Evolutionary conservation across 1,284 basidiomycete genomes (phyloP).

Genomic region (Apiotrichum brassicae): DNA sequence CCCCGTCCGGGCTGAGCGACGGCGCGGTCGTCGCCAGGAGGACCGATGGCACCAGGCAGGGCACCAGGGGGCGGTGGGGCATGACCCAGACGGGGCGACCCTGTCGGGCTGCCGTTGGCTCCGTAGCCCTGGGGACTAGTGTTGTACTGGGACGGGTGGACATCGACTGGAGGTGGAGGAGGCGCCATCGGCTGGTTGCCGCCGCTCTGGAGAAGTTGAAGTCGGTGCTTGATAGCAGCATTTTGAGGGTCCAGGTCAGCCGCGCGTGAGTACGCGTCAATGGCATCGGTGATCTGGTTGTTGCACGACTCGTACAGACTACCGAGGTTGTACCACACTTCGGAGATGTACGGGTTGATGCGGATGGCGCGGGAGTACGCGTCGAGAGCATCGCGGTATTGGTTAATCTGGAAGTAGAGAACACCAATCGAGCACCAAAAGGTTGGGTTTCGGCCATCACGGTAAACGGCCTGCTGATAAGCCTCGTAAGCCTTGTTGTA

Average conservation of each 20-base stretch:
- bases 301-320: constrained; percentile 97
- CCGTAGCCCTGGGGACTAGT: constrained; percentile 49
- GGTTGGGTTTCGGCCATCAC: constrained; percentile 95
- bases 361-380: constrained; percentile 97
- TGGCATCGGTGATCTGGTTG: constrained; percentile 97
- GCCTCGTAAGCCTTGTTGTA: constrained; percentile 99
- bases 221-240: constrained; percentile 65
- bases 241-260: constrained; percentile 82
- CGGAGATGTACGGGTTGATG: constrained; percentile 97
- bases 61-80: constrained; percentile 6
- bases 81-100: constrained; percentile 23
- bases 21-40: constrained; percentile 3
- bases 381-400: constrained; percentile 95
- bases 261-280: constrained; percentile 92
- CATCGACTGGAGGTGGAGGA: constrained; percentile 87
- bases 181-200: constrained; percentile 69
- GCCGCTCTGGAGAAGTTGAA: constrained; percentile 70
- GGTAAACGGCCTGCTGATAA: constrained; percentile 97
- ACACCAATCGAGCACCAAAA: constrained; percentile 99
- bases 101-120: constrained; percentile 19
- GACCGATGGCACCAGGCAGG: constrained; percentile 3
- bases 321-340: constrained; percentile 98
- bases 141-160: constrained; percentile 82
- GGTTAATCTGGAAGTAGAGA: constrained; percentile 98
- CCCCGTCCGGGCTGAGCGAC: constrained; percentile 21